These are phyloP conservation scores for Hypoxylon fragiforme DNA, from an alignment of 495 filamentous ascomycete genomes.

Conservation along the genomic window DNA sequence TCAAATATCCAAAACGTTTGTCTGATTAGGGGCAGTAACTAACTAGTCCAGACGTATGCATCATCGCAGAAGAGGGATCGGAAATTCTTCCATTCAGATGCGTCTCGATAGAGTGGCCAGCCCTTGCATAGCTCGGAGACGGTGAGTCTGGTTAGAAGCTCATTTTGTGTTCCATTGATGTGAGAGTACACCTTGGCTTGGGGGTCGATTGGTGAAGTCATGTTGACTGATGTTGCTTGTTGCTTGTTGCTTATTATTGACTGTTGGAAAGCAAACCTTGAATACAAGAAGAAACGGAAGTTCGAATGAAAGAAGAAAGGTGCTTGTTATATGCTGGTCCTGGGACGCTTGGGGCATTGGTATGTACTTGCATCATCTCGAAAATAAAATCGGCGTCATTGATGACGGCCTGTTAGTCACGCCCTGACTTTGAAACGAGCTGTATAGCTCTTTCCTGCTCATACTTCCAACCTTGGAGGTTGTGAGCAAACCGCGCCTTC, in stretches of 20 bases:
- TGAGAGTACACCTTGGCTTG: conserved; percentile 51
- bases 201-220: conserved; percentile 51
- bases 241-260: not conserved
- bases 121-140: conserved; percentile 67
- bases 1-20: not conserved
- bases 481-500: not conserved
- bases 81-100: conserved; percentile 69
- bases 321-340: not conserved
- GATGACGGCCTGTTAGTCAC: too few relatives aligned
- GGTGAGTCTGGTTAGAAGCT: conserved; percentile 57
- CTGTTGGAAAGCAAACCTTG: not conserved
- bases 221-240: conserved; percentile 16
- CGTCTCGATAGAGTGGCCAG: conserved; percentile 67
- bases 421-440: too few relatives aligned
- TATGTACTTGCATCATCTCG: not conserved
- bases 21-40: conserved; percentile 7
- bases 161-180: conserved; percentile 56
- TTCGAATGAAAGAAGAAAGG: too few relatives aligned
- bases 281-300: too few relatives aligned
- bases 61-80: conserved; percentile 61
- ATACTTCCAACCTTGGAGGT: too few relatives aligned
- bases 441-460: not conserved
- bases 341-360: not conserved
- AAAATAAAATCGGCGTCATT: not conserved
- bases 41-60: conserved; percentile 64